Percentiles rank a stretch among this genome's conserved stretches.
phyloP scores from a whole-genome alignment of 1,139 yeast species.

The Suhomyces terraborum region DNA sequence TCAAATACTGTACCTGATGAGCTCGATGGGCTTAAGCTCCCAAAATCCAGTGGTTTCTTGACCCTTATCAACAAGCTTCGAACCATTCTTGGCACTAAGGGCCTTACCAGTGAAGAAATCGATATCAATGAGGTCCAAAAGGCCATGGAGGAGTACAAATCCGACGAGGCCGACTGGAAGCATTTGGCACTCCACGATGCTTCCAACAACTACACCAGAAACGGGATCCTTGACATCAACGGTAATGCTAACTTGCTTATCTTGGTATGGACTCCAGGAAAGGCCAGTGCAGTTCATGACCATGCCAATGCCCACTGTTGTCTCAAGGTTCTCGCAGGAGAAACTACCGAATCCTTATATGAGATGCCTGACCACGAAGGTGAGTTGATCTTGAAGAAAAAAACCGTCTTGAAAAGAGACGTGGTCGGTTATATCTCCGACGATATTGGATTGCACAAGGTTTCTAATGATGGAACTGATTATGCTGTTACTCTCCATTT shows the following conservation, averaged over 20 bases:
- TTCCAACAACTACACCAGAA: constrained; percentile 54
- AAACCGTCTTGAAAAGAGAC: constrained; percentile 42
- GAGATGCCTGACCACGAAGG: constrained; percentile 48
- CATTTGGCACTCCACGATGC: constrained; percentile 59
- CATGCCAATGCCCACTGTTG: constrained; percentile 77
- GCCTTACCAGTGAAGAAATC: constrained; percentile 51
- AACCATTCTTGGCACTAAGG: constrained; percentile 37
- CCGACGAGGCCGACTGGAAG: constrained; percentile 58
- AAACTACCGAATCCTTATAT: constrained; percentile 59
- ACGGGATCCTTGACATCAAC: constrained; percentile 68
- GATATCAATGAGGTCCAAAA: constrained; percentile 51
- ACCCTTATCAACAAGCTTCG: constrained; percentile 34
- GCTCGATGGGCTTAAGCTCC: constrained; percentile 23
- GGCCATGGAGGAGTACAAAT: constrained; percentile 51
- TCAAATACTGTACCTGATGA: constrained; percentile 5
- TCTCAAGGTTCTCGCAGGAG: constrained; percentile 66
- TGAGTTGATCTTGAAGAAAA: constrained; percentile 30
- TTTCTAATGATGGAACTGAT: constrained; percentile 50
- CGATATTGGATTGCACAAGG: constrained; percentile 65
- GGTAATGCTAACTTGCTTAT: constrained; percentile 68
- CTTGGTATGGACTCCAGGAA: constrained; percentile 74
- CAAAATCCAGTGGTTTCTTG: constrained; percentile 14
- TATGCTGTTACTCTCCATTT: constrained; percentile 70
- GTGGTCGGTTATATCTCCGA: constrained; percentile 71
- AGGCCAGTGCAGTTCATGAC: constrained; percentile 69